Percentiles rank a stretch among this genome's conserved stretches.
These are phyloP conservation scores for Alternaria brassicicola DNA, from an alignment of 2,329 filamentous ascomycete genomes.

Conservation along the genomic window DNA sequence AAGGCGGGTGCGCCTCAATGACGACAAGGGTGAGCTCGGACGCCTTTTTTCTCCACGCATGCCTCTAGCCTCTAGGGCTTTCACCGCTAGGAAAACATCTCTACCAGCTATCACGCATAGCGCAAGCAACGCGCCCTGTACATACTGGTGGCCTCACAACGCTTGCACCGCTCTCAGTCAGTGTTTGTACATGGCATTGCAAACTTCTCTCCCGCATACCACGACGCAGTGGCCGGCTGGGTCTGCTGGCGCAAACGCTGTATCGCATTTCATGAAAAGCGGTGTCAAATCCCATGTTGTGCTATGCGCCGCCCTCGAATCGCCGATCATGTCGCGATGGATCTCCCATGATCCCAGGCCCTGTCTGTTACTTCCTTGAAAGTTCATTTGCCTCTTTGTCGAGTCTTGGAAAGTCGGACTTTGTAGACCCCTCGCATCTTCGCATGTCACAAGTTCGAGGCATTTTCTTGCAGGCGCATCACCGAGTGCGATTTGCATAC, in stretches of 20 bases:
- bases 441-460: slow-evolving; percentile 2
- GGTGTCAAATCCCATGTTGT: slow-evolving; percentile 15
- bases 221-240: background rate
- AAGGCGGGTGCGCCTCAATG: slow-evolving; percentile 14
- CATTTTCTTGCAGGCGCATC: background rate
- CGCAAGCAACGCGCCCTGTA: slow-evolving; percentile 11
- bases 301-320: slow-evolving; percentile 5
- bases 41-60: background rate
- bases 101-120: slow-evolving; percentile 16
- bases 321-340: slow-evolving; percentile 8
- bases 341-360: background rate
- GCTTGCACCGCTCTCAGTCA: background rate
- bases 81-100: slow-evolving; percentile 25
- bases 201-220: background rate
- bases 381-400: background rate
- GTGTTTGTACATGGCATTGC: background rate
- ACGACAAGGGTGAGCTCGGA: slow-evolving; percentile 17
- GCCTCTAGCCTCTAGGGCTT: background rate
- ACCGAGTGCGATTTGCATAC: background rate
- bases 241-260: background rate
- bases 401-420: background rate
- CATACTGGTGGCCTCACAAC: background rate
- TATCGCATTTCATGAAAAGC: slow-evolving; percentile 14
- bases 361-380: background rate
- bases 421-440: background rate